Base-by-base conservation (phyloP, 345 rosid species). In the Corchorus capsularis region DNA sequence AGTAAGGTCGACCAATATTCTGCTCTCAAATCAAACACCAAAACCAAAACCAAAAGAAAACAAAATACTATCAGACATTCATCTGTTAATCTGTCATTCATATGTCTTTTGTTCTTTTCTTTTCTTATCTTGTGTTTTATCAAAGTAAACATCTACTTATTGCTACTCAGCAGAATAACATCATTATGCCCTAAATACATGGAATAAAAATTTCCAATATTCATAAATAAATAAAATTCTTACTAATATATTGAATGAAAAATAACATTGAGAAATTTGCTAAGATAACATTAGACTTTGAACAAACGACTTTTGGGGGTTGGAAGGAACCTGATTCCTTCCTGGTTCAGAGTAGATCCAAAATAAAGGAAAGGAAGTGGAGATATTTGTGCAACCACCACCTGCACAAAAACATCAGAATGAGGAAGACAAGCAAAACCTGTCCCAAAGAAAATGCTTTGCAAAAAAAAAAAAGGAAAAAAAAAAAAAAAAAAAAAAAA, bases 321-420 rank as follows among this genome's bases (percentile, higher is more conserved):
- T 9, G 4, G 60, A 11, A 4, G 60, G 53, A 4, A 49, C 53
- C 53, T 49, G 53, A 11, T 11, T 49, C 53, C 53, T 49, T 49
- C 53, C 53, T 14, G 14, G 12, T 7, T 2, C 34, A 6, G 10
- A 57, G 9, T 57, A 9, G 15, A 4, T 27, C 6, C 27, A 57
- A 57, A 57, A 57, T 59, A 59, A 6, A 10, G 63, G 4, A 11
- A 27, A 59, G 34, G 39, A 45, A 65, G 2, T 20, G n/a, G 55
- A 22, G 55, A 67, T 67, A 47, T 13, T 47, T 47, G 55, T 6
- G 20, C 39, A 67, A 67, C 37, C 37, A 19, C 4, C 71, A 47
- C 55, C 50, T 67, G 41, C 64, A 61, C 39, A 60, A 15, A 60
- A 60, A 14, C 63, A 60, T 60, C 63, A 27, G 63, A 60, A 27